A percentile compares a stretch with the other conserved stretches of the same genome.
Conservation (phyloP, 2,329 filamentous ascomycete genomes). For the Fusarium brachygibbosum region DNA sequence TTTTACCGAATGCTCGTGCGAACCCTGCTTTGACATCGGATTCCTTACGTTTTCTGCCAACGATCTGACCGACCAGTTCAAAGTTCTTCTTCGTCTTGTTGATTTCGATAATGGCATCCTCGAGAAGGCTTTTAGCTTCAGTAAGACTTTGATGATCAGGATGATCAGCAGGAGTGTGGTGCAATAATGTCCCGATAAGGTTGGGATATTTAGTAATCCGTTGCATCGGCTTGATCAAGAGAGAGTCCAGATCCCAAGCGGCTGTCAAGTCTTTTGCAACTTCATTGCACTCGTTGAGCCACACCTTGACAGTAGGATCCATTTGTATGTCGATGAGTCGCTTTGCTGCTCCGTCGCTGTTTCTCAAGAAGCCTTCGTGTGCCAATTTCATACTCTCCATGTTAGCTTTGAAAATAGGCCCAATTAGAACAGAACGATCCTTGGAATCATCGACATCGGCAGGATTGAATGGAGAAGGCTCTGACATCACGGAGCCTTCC, state of each 20-base stretch:
- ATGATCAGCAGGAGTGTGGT: constrained; percentile 84
- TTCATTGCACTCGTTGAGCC: constrained; percentile 93
- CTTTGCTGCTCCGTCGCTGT: constrained; percentile 73
- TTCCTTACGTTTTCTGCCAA: constrained; percentile 86
- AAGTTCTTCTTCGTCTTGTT: constrained; percentile 97
- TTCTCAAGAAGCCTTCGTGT: constrained; percentile 73
- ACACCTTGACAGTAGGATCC: constrained; percentile 78
- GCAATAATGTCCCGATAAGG: constrained; percentile 82
- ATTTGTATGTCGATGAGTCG: constrained; percentile 73
- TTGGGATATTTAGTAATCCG: constrained; percentile 94
- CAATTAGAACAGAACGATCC: constrained; percentile 66
- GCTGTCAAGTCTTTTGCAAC: constrained; percentile 92
- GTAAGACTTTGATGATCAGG: constrained; percentile 80
- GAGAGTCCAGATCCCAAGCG: constrained; percentile 93
- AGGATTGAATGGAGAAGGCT: constrained; percentile 56
- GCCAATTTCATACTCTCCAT: constrained; percentile 71
- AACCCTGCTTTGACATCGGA: constrained; percentile 88
- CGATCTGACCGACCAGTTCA: constrained; percentile 90
- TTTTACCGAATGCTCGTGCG: constrained; percentile 89
- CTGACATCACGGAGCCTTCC: constrained; percentile 59
- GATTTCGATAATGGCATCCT: constrained; percentile 83
- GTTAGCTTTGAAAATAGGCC: constrained; percentile 67
- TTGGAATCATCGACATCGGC: constrained; percentile 64
- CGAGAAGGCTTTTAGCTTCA: constrained; percentile 65
- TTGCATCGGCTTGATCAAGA: constrained; percentile 98